phyloP scores from a whole-genome alignment of 768 basidiomycete species.

The Cystofilobasidium bisporidii region DNA sequence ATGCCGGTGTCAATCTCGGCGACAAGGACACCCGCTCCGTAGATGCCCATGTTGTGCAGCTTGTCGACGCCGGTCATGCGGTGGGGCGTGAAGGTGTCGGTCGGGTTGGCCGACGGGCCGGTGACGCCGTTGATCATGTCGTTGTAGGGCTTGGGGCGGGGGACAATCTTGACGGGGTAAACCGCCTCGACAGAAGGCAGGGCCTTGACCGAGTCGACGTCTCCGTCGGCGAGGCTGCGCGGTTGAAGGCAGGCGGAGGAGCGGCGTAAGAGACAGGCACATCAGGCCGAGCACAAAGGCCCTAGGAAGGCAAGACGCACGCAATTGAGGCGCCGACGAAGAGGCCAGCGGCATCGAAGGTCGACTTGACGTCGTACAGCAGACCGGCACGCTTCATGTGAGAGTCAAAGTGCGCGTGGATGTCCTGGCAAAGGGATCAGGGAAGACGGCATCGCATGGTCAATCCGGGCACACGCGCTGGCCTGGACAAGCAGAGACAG shows the following conservation, averaged over 20 bases:
- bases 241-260: too few relatives aligned
- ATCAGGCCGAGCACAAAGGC: too few relatives aligned
- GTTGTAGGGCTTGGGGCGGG: background rate
- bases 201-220: background rate
- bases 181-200: slow-evolving; percentile 16
- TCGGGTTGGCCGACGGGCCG: slow-evolving; percentile 11
- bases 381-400: slow-evolving; percentile 24
- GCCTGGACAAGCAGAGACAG: background rate
- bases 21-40: slow-evolving; percentile 58
- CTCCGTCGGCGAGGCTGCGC: background rate
- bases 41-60: slow-evolving; percentile 54
- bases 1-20: slow-evolving; percentile 49
- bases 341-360: slow-evolving; percentile 11
- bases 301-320: background rate
- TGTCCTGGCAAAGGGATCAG: slow-evolving; percentile 1
- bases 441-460: background rate
- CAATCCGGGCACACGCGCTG: too few relatives aligned
- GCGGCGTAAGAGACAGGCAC: too few relatives aligned
- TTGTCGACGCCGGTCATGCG: slow-evolving; percentile 49
- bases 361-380: slow-evolving; percentile 12
- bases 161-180: slow-evolving; percentile 18
- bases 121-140: background rate
- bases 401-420: slow-evolving; percentile 19
- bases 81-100: slow-evolving; percentile 19
- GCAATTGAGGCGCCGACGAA: slow-evolving; percentile 20